Conservation (phyloP, 2,329 filamentous ascomycete genomes). For the Hirsutella minnesotensis region DNA sequence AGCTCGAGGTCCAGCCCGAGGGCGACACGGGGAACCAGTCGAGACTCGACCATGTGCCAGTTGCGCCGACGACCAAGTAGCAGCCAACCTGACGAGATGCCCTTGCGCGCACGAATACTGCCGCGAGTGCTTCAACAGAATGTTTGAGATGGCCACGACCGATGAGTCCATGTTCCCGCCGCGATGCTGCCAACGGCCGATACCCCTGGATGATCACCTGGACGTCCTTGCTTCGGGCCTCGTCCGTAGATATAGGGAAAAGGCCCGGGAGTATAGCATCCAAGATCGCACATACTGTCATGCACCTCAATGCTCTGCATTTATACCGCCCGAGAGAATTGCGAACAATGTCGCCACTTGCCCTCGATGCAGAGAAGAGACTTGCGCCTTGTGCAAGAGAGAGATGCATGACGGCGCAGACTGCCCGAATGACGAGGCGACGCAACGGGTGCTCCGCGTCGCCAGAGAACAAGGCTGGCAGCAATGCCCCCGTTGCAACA, state of each 20-base stretch:
- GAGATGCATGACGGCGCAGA: conserved; percentile 12
- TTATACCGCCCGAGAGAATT: neutral
- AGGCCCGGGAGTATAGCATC: no score
- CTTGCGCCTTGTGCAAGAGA: no score
- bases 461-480: conserved; percentile 37
- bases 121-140: conserved; percentile 27
- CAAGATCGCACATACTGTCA: no score
- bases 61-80: neutral
- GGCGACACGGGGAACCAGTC: neutral
- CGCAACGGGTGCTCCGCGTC: conserved; percentile 26
- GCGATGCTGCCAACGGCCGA: conserved; percentile 33
- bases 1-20: neutral
- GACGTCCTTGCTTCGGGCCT: conserved; percentile 24
- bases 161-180: conserved; percentile 45
- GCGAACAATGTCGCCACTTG: neutral
- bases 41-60: neutral
- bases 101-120: conserved; percentile 36
- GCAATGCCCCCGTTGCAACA: conserved; percentile 31
- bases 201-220: conserved; percentile 23
- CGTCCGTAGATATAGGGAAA: conserved; percentile 3
- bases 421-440: conserved; percentile 30
- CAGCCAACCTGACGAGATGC: neutral
- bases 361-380: no score
- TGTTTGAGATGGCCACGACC: conserved; percentile 29
- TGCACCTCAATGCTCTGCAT: no score